A percentile compares a stretch with the other conserved stretches of the same genome.
Evolutionary conservation across 2,329 filamentous ascomycete genomes (phyloP).

Genomic region (Hymenoscyphus fructigenus): DNA sequence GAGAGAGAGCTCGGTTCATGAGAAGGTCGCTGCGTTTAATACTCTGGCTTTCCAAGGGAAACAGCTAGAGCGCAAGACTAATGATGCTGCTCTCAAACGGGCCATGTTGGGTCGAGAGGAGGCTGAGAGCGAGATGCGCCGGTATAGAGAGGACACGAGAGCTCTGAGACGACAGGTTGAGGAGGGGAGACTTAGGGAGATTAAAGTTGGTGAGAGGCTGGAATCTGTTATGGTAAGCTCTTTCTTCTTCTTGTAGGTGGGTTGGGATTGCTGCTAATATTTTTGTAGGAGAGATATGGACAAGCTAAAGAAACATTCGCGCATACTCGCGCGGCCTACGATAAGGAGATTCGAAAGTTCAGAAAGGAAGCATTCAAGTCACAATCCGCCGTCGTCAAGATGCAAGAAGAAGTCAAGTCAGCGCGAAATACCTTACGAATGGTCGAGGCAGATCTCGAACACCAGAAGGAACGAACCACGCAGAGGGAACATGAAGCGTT

Average conservation of each 20-base stretch:
- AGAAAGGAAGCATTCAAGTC: constrained; percentile 74
- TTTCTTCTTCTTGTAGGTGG: constrained; percentile 34
- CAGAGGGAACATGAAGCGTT: constrained; percentile 69
- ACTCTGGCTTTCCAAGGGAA: constrained; percentile 56
- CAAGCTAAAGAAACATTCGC: constrained; percentile 68
- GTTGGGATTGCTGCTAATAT: constrained; percentile 16
- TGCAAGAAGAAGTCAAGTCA: constrained; percentile 72
- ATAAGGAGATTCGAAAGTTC: constrained; percentile 69
- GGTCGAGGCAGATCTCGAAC: constrained; percentile 58
- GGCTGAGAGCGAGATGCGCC: constrained; percentile 66
- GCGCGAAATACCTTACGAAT: constrained; percentile 52
- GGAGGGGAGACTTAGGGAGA: constrained; percentile 64
- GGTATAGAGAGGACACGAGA: constrained; percentile 60
- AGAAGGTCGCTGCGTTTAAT: constrained; percentile 73
- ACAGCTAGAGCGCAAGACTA: constrained; percentile 62
- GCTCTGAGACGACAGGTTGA: constrained; percentile 58
- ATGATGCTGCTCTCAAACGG: constrained; percentile 64
- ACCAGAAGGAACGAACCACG: constrained; percentile 61
- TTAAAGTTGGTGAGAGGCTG: constrained; percentile 63
- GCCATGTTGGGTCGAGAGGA: constrained; percentile 69
- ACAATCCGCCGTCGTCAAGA: constrained; percentile 66
- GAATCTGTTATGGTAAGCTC: constrained; percentile 66
- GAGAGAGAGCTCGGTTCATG: constrained; percentile 61
- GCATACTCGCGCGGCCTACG: constrained; percentile 66
- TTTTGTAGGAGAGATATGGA: constrained; percentile 63